A percentile compares a stretch with the other conserved stretches of the same genome.
Conservation (phyloP, 179 eudicot genomes). For the Nepenthes alata region DNA sequence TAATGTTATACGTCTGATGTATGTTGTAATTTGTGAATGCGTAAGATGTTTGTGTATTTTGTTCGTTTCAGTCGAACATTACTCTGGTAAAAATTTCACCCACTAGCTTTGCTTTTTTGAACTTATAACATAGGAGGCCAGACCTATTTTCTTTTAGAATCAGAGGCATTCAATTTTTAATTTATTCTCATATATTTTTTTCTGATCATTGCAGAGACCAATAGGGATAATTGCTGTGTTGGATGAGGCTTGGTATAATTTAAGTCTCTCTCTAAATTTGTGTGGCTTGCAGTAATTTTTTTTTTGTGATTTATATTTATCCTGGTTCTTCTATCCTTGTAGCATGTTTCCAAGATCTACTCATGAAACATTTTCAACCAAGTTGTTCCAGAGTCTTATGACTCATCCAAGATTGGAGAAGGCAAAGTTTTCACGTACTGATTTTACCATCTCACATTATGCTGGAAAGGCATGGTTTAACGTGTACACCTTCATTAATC, state of each 20-base stretch:
- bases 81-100: too few relatives aligned
- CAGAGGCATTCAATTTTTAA: too few relatives aligned
- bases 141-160: not conserved
- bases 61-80: too few relatives aligned
- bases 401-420: constrained; percentile 80
- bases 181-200: not conserved
- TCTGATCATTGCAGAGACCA: constrained; percentile 60
- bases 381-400: constrained; percentile 70
- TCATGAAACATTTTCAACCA: constrained; percentile 77
- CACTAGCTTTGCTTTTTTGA: too few relatives aligned
- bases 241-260: constrained; percentile 89
- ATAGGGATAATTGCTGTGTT: constrained; percentile 82
- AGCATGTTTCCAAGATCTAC: constrained; percentile 98
- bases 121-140: too few relatives aligned
- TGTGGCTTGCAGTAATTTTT: constrained; percentile 5
- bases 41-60: too few relatives aligned
- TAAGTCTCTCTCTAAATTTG: constrained; percentile 12
- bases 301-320: constrained; percentile 8
- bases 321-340: constrained; percentile 14
- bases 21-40: too few relatives aligned
- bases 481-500: not conserved
- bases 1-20: too few relatives aligned
- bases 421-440: constrained; percentile 89
- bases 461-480: constrained; percentile 78
- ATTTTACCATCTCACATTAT: constrained; percentile 83